Percentiles rank a stretch among this genome's conserved stretches.
These are phyloP conservation scores for Aechmea fasciata DNA, from an alignment of 176 grass and related monocot genomes.

Conservation along the genomic window DNA sequence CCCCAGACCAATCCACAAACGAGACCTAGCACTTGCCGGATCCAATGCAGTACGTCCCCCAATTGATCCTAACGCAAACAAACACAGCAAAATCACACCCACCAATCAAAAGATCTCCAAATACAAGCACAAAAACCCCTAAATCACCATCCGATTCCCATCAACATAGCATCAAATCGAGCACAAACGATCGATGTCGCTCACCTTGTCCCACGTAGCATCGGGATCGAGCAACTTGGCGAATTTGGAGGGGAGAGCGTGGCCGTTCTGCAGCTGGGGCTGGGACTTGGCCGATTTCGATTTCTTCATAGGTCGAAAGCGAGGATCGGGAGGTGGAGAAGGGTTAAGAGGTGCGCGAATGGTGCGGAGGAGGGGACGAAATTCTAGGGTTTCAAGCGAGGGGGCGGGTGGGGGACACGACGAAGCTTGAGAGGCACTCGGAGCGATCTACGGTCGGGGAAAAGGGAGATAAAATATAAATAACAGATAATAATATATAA, in stretches of 20 bases:
- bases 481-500: too few species aligned
- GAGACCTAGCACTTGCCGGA: slow-evolving; percentile 73
- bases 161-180: not conserved
- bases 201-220: slow-evolving; percentile 73
- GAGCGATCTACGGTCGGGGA: not conserved
- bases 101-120: not conserved
- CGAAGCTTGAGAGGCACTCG: not conserved
- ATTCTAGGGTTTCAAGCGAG: not conserved
- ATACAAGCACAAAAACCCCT: not conserved
- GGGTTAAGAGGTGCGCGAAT: too few species aligned
- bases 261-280: slow-evolving; percentile 41
- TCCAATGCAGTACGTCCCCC: slow-evolving; percentile 88
- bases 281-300: slow-evolving; percentile 35
- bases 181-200: not conserved
- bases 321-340: not conserved
- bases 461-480: too few species aligned
- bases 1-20: slow-evolving; percentile 80
- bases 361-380: not conserved
- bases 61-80: slow-evolving; percentile 53
- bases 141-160: not conserved
- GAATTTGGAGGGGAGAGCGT: slow-evolving; percentile 53
- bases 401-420: not conserved
- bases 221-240: slow-evolving; percentile 86
- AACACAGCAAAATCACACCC: not conserved
- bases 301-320: slow-evolving; percentile 32